Base-by-base conservation (phyloP, 768 basidiomycete genomes). In the Podaxis carcinomalis region DNA sequence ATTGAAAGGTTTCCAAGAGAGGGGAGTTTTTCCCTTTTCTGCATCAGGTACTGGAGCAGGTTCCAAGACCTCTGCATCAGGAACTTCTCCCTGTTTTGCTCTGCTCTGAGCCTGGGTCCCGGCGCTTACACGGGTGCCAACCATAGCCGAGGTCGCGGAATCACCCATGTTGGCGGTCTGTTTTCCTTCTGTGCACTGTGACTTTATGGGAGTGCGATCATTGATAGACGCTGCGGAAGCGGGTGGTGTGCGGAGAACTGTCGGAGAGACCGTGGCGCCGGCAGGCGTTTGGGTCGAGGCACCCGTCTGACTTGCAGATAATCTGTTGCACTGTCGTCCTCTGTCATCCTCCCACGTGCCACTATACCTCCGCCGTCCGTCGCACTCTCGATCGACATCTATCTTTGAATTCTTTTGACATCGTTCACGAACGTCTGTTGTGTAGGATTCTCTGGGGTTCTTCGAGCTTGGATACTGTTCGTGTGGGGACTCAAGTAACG, bases 1-100 rank as follows among this genome's bases (percentile, higher is more conserved):
- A 56, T 75, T 68, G 59, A 72, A 75, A 7, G 75, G 70, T 40
- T 49, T 36, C 52, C 51, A 55, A 5, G 42, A 7, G 16, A 16
- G 46, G 23, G 13, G 21, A 5, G n/a, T 19, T 21, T 50, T 42
- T 32, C 4, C 47, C 23, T 49, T 49, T 23, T 49, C 19, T 23
- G 47, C 23, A 40, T 23, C 27, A 14, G 19, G 1, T 6, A 25
- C 10, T 7, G n/a, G 10, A 13, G 19, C 23, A 35, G 28, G 14
- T 19, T 36, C 21, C 57, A 35, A 14, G 5, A 16, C 14, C n/a
- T 7, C 36, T 23, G 11, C 44, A 49, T 21, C 32, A n/a, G 44
- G 28, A 47, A 32, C 25, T 57, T 49, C 36, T 23, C 19, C 27
- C 50, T 11, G 35, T 19, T 13, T 4, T n/a, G 32, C 19, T 1